Conservation (phyloP, 1,139 yeast species). For the Pichia terricola region DNA sequence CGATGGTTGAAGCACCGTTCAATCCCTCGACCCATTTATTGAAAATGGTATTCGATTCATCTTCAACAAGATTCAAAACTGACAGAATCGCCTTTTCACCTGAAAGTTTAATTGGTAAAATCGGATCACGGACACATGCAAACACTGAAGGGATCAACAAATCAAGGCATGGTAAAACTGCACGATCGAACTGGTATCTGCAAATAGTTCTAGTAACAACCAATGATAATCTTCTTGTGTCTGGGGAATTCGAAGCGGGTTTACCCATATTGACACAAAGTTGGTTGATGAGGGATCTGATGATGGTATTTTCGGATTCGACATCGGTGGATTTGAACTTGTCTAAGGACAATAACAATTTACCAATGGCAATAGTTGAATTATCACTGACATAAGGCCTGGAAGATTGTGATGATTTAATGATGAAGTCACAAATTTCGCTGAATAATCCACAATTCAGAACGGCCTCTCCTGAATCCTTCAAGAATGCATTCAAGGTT, state of each 20-base stretch:
- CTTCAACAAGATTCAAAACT: constrained; percentile 63
- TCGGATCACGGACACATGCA: constrained; percentile 70
- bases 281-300: constrained; percentile 27
- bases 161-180: constrained; percentile 46
- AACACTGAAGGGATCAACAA: constrained; percentile 65
- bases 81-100: constrained; percentile 87
- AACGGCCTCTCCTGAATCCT: constrained; percentile 60
- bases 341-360: constrained; percentile 48
- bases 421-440: constrained; percentile 41
- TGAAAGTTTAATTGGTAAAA: constrained; percentile 87
- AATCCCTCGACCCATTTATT: constrained; percentile 43
- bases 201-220: constrained; percentile 71
- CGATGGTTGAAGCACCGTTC: constrained; percentile 22
- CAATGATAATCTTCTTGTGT: constrained; percentile 70
- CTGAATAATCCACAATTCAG: constrained; percentile 40
- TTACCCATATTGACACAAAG: constrained; percentile 39
- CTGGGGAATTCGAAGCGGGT: constrained; percentile 59
- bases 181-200: constrained; percentile 42
- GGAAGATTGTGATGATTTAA: constrained; percentile 36
- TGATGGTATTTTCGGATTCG: constrained; percentile 26
- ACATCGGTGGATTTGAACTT: constrained; percentile 23
- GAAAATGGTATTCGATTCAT: constrained; percentile 47
- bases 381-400: constrained; percentile 62
- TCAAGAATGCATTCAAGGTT: constrained; percentile 71
- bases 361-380: constrained; percentile 78